These are phyloP conservation scores for Rhodotorula paludigena DNA, from an alignment of 768 basidiomycete species.

Conservation along the genomic window DNA sequence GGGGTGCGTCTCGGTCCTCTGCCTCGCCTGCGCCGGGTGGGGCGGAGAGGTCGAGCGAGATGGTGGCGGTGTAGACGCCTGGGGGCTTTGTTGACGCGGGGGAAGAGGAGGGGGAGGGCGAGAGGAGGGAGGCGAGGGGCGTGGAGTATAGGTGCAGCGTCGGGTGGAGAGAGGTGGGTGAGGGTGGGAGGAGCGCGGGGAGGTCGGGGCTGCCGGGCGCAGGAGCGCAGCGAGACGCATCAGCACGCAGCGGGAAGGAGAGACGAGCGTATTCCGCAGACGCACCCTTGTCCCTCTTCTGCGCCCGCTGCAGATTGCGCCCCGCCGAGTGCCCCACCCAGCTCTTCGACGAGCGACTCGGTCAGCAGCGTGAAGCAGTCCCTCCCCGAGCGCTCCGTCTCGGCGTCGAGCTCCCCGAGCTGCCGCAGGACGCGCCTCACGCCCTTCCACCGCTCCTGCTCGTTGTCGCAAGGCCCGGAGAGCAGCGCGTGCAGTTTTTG, in stretches of 20 bases:
- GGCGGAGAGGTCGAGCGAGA: not conserved
- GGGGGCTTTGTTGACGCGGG: not conserved
- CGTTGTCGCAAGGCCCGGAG: not conserved
- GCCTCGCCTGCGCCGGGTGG: too few species aligned
- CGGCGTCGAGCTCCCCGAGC: slow-evolving; percentile 22
- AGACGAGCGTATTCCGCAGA: too few species aligned
- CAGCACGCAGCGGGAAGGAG: not conserved
- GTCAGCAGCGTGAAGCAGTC: slow-evolving; percentile 8
- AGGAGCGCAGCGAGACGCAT: not conserved
- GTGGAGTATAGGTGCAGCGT: not conserved
- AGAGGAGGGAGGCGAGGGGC: not conserved
- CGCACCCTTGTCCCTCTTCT: too few species aligned
- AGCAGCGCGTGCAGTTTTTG: slow-evolving; percentile 3
- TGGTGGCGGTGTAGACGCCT: not conserved
- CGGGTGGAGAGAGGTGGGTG: not conserved
- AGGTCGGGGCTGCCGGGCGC: not conserved
- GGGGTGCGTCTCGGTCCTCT: not conserved
- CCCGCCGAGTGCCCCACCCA: not conserved
- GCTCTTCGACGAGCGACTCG: not conserved
- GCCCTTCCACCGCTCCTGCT: not conserved
- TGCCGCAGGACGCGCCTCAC: not conserved
- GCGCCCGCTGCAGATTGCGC: not conserved
- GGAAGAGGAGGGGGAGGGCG: not conserved
- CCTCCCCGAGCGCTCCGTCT: slow-evolving; percentile 11
- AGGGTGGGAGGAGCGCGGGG: not conserved